Evolutionary conservation across 352 stramenopile genomes (phyloP), one percentile per base, ranked within the genome.

Genomic region (Phytophthora palmivora): DNA sequence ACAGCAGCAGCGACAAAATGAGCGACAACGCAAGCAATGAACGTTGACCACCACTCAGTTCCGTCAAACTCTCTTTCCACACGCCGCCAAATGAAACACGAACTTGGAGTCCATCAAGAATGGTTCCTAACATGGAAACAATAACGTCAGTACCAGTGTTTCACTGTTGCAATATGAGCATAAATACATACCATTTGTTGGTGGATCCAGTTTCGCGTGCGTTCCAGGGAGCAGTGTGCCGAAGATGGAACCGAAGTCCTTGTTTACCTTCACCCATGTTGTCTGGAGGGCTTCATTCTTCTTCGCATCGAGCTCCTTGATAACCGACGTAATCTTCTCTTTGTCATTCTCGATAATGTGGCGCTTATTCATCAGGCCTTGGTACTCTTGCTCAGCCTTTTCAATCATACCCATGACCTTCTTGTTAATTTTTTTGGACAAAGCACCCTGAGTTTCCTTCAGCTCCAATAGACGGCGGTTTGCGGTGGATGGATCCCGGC

Each of bases 351-450:
- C 97, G 44, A 99, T 98, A 58, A 99, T 98, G 59, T 98, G 91
- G 10, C 89, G 87, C 79, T 99, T 99, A 63, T 97, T 92, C 72
- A 98, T 95, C 54, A 99, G 80, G 14, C 98, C 97, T 42, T 98
- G 95, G 76, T 99, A 99, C 70, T 99, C 97, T 44, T 96, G 88
- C 76, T 99, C 97, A 0, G 97, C 97, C 80, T 99, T 99, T 51
- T 99, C 98, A 70, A 99, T 99, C 97, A 99, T 99, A 30, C 95
- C 97, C 96, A 99, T 99, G 5, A 99, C 97, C 66, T 99, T 99
- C 74, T 99, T 99, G 82, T 99, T 99, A 59, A 99, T 98, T 67
- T 99, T 99, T 70, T 98, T 98, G 0, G 82, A 96, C 41, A 99
- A 70, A 37, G 82, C 82, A 21, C 89, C 91, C 70, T 99, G 97